A percentile compares a stretch with the other conserved stretches of the same genome.
Evolutionary conservation across 176 grass and related monocot genomes (phyloP).

Genomic region (Phyllostachys edulis): DNA sequence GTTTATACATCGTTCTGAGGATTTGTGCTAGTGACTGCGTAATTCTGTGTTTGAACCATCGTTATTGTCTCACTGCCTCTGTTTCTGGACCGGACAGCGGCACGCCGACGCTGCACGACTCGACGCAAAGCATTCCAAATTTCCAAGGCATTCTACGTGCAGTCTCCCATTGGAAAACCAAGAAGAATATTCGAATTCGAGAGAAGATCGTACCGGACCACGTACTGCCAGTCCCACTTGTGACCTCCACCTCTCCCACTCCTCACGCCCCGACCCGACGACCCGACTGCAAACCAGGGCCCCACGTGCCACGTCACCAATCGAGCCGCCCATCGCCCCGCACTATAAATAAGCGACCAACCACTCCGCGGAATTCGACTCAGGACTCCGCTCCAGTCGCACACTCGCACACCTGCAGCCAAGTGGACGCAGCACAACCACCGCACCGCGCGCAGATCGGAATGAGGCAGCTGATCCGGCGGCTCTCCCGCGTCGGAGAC

Average conservation of each 20-base stretch:
- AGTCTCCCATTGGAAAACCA: background rate
- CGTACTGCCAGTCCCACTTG: conserved; percentile 30
- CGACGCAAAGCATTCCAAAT: no score
- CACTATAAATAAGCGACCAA: conserved; percentile 32
- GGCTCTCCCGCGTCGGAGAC: conserved; percentile 57
- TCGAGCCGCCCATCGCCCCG: background rate
- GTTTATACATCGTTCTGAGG: no score
- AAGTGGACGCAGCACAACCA: background rate
- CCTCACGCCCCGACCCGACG: background rate
- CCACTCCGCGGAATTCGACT: background rate
- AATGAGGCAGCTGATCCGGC: conserved; percentile 63
- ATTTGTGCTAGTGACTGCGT: no score
- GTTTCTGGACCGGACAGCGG: no score
- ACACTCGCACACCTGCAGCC: background rate
- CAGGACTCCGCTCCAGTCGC: background rate
- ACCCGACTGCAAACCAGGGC: background rate
- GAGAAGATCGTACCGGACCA: conserved; percentile 38
- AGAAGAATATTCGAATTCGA: background rate
- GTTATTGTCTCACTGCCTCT: no score
- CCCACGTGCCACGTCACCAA: background rate
- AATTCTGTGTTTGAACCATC: no score
- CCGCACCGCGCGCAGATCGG: background rate
- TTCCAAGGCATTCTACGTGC: background rate
- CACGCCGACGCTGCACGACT: no score
- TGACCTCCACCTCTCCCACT: conserved; percentile 3